Conservation (phyloP, 1,284 basidiomycete genomes). For the Amylostereum areolatum region DNA sequence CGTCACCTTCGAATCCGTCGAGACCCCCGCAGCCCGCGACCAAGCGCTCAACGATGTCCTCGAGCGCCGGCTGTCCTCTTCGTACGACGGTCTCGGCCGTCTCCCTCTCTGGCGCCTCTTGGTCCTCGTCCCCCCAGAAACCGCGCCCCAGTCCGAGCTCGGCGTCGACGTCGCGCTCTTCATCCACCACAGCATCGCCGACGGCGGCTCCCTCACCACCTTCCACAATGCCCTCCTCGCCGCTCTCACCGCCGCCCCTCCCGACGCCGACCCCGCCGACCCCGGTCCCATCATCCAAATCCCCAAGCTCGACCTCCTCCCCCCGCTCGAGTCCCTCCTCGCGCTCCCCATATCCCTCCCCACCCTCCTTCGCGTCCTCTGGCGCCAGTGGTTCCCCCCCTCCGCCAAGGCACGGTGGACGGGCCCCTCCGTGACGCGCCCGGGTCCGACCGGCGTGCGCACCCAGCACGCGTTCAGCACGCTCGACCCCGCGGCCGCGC, state of each 20-base stretch:
- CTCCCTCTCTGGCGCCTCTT: conserved; percentile 6
- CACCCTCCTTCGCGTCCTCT: conserved; percentile 1
- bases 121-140: conserved; percentile 1
- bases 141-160: background rate
- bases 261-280: background rate
- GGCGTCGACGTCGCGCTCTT: conserved; percentile 7
- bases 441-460: too few relatives aligned
- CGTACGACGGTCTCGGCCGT: conserved; percentile 3
- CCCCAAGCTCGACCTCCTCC: conserved; percentile 1
- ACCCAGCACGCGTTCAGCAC: too few relatives aligned
- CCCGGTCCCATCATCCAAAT: conserved; percentile 3
- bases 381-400: conserved; percentile 1
- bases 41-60: background rate
- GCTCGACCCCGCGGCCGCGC: too few relatives aligned
- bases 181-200: conserved; percentile 8
- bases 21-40: background rate
- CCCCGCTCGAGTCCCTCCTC: conserved; percentile 1
- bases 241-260: conserved; percentile 1
- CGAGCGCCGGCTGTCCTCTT: background rate
- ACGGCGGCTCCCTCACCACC: conserved; percentile 4
- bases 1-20: background rate
- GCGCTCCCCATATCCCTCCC: conserved; percentile 1
- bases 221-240: conserved; percentile 4
- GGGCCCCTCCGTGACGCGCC: too few relatives aligned
- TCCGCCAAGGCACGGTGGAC: too few relatives aligned